Evolutionary conservation across 2,329 filamentous ascomycete genomes (phyloP).

Genomic region (Acephala macrosclerotiorum): DNA sequence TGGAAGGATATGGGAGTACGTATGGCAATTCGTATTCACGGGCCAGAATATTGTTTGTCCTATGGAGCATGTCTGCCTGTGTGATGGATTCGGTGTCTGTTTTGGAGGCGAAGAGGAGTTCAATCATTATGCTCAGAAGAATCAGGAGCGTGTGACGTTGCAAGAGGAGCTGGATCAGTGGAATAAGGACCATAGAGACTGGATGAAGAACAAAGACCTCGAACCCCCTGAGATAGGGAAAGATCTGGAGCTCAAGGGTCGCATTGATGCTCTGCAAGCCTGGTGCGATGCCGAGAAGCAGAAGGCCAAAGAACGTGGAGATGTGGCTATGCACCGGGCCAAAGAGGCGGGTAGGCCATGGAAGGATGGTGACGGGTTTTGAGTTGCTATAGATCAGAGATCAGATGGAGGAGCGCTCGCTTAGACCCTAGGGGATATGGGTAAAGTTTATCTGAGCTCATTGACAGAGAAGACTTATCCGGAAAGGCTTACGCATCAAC

Average conservation of each 20-base stretch:
- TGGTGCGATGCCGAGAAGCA: constrained; percentile 30
- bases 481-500: not conserved
- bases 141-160: constrained; percentile 15
- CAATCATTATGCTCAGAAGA: constrained; percentile 19
- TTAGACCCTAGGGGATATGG: not conserved
- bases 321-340: constrained; percentile 33
- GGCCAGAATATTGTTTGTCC: constrained; percentile 49
- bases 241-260: constrained; percentile 25
- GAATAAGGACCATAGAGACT: constrained; percentile 14
- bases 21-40: constrained; percentile 71
- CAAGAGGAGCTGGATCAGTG: constrained; percentile 25
- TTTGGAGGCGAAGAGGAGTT: constrained; percentile 41
- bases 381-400: not conserved
- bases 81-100: constrained; percentile 44
- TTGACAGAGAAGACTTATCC: not conserved
- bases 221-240: constrained; percentile 24
- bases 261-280: constrained; percentile 24
- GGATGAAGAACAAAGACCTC: constrained; percentile 11
- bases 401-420: not conserved
- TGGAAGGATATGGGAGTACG: constrained; percentile 68
- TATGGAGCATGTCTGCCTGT: constrained; percentile 40
- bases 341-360: constrained; percentile 34
- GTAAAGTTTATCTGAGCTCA: not conserved
- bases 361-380: constrained; percentile 35
- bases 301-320: constrained; percentile 34